Percentiles rank a stretch among this genome's conserved stretches.
These are phyloP conservation scores for Physcomitrium patens DNA, from an alignment of 225 moss, liverwort and hornwort species.

Conservation along the genomic window DNA sequence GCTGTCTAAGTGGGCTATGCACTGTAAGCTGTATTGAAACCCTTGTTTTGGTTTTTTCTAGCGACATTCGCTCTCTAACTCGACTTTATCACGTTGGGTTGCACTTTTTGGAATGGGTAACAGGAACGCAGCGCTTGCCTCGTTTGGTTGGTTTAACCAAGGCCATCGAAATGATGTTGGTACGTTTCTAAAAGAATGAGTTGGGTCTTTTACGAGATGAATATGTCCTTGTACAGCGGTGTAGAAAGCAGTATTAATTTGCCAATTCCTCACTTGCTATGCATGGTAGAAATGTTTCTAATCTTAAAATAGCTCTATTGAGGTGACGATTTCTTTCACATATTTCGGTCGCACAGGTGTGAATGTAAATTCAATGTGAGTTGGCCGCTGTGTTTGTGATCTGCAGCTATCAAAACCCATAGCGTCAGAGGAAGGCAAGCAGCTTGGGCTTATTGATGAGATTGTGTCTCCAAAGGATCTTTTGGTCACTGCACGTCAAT, in stretches of 20 bases:
- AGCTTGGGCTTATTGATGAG: conserved; percentile 81
- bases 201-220: neutral
- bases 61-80: conserved; percentile 22
- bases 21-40: conserved; percentile 15
- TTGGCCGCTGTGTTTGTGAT: conserved; percentile 29
- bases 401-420: conserved; percentile 88
- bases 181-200: conserved; percentile 36
- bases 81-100: conserved; percentile 24
- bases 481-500: conserved; percentile 73
- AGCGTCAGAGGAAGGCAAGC: conserved; percentile 79
- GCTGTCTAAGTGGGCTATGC: conserved; percentile 23
- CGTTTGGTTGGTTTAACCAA: conserved; percentile 90
- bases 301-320: conserved; percentile 5
- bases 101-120: conserved; percentile 34
- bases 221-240: conserved; percentile 9
- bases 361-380: conserved; percentile 3
- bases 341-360: neutral
- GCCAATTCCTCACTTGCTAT: neutral
- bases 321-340: conserved; percentile 12
- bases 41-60: conserved; percentile 13
- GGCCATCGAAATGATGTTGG: conserved; percentile 99
- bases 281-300: neutral
- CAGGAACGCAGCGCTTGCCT: conserved; percentile 98
- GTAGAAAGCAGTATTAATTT: neutral
- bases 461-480: conserved; percentile 70